Evolutionary conservation across 2,329 filamentous ascomycete species (phyloP).

Genomic region (Trichophyton schoenleinii): DNA sequence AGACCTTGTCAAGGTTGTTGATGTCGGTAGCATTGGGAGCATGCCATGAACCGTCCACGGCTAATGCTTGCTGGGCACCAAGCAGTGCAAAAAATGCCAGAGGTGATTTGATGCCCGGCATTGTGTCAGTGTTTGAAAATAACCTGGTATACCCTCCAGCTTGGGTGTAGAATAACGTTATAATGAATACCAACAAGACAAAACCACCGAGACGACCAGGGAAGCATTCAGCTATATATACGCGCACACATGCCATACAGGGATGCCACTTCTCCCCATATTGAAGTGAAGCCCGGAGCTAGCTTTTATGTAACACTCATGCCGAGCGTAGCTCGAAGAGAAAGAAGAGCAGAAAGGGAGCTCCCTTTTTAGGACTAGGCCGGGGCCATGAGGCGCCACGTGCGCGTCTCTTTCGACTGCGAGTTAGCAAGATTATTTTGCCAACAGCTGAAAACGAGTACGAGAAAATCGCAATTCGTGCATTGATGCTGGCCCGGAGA

Average conservation of each 20-base stretch:
- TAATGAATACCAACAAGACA: background rate
- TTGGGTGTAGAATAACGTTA: background rate
- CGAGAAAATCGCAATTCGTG: background rate
- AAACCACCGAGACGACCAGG: background rate
- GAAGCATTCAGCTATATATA: background rate
- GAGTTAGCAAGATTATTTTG: background rate
- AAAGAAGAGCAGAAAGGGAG: background rate
- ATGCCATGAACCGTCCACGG: conserved; percentile 44
- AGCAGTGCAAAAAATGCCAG: conserved; percentile 6
- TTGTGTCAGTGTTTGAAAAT: background rate
- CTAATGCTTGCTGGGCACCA: conserved; percentile 4
- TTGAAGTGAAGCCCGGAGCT: background rate
- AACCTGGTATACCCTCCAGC: background rate
- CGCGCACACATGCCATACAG: background rate
- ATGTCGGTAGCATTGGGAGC: conserved; percentile 43
- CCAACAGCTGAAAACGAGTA: background rate
- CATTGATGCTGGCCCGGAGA: background rate
- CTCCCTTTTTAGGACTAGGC: background rate
- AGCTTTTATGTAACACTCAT: background rate
- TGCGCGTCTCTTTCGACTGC: background rate
- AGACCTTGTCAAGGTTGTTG: conserved; percentile 48
- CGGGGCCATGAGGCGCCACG: background rate
- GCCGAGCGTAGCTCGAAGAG: background rate
- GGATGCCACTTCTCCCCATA: background rate
- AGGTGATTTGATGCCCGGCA: background rate